A percentile compares a stretch with the other conserved stretches of the same genome.
Conservation (phyloP, 371 early-diverging fungal species). For the Thermomucor indicae-seudaticae region DNA sequence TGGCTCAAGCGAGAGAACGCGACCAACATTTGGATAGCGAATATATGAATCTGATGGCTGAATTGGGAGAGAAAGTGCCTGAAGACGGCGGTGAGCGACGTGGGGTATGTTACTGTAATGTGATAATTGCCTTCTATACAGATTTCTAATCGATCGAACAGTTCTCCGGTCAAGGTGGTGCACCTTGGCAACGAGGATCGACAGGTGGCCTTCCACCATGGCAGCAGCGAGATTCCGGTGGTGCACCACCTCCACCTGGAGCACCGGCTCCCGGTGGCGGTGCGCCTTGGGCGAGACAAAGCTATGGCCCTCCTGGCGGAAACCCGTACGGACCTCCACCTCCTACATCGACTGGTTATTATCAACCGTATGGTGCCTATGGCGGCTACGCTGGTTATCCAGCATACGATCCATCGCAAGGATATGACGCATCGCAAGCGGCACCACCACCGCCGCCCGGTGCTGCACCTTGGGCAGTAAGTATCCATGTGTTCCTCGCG, state of each 20-base stretch:
- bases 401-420: conserved; percentile 17
- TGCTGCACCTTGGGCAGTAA: conserved; percentile 17
- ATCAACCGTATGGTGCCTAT: conserved; percentile 11
- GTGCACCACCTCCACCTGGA: conserved; percentile 18
- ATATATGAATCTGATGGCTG: conserved; percentile 88
- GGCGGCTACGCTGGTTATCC: conserved; percentile 24
- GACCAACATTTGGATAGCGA: conserved; percentile 87
- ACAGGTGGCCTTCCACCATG: conserved; percentile 34
- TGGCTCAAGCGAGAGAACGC: conserved; percentile 64
- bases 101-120: conserved; percentile 19
- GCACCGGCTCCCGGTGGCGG: conserved; percentile 9
- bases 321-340: conserved; percentile 11
- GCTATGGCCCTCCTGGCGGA: conserved; percentile 15
- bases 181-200: conserved; percentile 55
- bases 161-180: conserved; percentile 11
- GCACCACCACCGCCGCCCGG: conserved; percentile 28
- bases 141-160: conserved; percentile 7
- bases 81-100: conserved; percentile 28
- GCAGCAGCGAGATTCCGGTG: conserved; percentile 17
- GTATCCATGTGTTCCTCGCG: background rate
- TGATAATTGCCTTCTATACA: background rate
- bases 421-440: conserved; percentile 17
- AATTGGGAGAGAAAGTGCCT: conserved; percentile 68
- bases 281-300: conserved; percentile 30
- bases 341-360: conserved; percentile 8